These are phyloP conservation scores for Mollisiaceae sp. DNA, from an alignment of 2,329 filamentous ascomycete species.

Conservation along the genomic window DNA sequence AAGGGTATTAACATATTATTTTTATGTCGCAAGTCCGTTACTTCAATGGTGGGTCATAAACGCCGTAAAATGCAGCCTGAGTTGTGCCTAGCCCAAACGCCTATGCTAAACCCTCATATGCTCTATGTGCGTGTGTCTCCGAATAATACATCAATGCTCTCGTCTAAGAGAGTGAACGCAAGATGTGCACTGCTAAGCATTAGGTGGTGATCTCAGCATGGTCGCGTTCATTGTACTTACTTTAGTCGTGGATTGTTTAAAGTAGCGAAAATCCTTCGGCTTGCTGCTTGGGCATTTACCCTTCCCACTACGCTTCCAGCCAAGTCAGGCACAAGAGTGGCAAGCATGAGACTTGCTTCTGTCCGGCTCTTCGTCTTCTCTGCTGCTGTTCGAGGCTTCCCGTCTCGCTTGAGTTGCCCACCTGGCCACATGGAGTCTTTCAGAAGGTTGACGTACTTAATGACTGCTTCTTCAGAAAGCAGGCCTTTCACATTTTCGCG, in stretches of 20 bases:
- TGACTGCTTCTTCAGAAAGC: constrained; percentile 77
- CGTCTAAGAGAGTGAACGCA: constrained; percentile 45
- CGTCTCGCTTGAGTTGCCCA: constrained; percentile 58
- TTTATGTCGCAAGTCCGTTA: neutral
- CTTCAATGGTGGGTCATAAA: neutral
- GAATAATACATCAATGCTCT: constrained; percentile 44
- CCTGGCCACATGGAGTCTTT: constrained; percentile 82
- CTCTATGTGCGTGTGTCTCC: constrained; percentile 36
- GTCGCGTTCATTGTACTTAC: constrained; percentile 56
- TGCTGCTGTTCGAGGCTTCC: constrained; percentile 63
- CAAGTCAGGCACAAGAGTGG: constrained; percentile 87
- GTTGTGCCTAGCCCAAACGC: constrained; percentile 31
- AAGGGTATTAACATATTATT: constrained; percentile 8
- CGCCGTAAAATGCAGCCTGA: constrained; percentile 12
- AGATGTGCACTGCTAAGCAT: constrained; percentile 42
- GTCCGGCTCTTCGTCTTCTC: constrained; percentile 83
- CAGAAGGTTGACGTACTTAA: constrained; percentile 76
- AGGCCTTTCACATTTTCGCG: constrained; percentile 80
- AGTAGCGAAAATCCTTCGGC: constrained; percentile 85
- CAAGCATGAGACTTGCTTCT: constrained; percentile 88
- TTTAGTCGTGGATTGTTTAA: constrained; percentile 92
- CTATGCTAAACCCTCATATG: constrained; percentile 34
- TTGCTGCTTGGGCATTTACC: constrained; percentile 88
- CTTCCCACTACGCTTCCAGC: constrained; percentile 92
- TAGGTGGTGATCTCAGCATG: constrained; percentile 18